Evolutionary conservation across 2,329 filamentous ascomycete species (phyloP).

Genomic region (Cladosporium phlei): DNA sequence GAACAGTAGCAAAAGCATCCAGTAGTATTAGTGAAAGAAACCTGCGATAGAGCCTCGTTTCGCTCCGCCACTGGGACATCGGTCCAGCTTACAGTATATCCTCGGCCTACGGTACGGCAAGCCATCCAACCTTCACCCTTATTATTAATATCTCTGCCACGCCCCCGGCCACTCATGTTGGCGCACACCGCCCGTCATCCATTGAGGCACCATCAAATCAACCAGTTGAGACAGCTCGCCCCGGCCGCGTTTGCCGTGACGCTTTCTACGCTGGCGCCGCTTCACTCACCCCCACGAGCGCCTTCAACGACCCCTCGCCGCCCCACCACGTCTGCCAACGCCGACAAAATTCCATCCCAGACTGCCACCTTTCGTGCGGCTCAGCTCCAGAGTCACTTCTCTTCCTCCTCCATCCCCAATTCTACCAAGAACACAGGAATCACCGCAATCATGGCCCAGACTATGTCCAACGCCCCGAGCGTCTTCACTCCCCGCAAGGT

Average conservation of each 20-base stretch:
- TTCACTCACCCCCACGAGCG: conserved; percentile 11
- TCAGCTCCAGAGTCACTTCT: conserved; percentile 23
- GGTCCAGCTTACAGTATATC: too few relatives aligned
- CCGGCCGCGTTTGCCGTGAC: conserved; percentile 11
- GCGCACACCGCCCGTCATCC: conserved; percentile 13
- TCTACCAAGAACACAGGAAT: conserved; percentile 13
- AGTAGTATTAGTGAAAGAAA: too few relatives aligned
- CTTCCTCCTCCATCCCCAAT: conserved; percentile 14
- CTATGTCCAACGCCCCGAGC: conserved; percentile 44
- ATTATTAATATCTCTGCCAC: not conserved
- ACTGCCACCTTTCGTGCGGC: conserved; percentile 18
- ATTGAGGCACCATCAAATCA: conserved; percentile 9
- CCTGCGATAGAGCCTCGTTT: too few relatives aligned
- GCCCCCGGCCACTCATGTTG: conserved; percentile 2
- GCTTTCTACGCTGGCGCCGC: conserved; percentile 14
- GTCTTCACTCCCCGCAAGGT: conserved; percentile 79
- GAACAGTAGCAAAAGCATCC: too few relatives aligned
- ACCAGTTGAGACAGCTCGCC: conserved; percentile 1
- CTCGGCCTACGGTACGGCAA: too few relatives aligned
- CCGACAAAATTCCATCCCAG: conserved; percentile 21
- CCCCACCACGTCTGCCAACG: conserved; percentile 25
- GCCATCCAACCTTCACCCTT: not conserved
- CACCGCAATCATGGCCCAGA: conserved; percentile 12
- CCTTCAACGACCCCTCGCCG: conserved; percentile 14
- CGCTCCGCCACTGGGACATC: too few relatives aligned